Conservation (phyloP, 176 grass and related monocot genomes). For the Zoysia japonica region DNA sequence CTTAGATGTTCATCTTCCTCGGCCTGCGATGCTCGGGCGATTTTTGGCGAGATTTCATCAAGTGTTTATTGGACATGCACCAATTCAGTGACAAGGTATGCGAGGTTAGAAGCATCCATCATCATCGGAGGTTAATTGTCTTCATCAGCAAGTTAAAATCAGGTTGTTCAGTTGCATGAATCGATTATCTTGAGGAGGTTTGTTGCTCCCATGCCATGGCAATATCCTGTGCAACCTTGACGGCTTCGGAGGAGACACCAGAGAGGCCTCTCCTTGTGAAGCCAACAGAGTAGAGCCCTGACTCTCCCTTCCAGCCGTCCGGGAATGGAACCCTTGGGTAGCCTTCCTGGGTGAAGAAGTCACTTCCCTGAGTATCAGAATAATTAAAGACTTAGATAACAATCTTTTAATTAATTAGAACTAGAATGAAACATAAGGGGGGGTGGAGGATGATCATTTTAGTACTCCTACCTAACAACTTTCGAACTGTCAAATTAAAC, state of each 20-base stretch:
- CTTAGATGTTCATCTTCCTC: background rate
- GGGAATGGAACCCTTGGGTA: conserved; percentile 58
- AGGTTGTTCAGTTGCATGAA: background rate
- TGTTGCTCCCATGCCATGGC: conserved; percentile 62
- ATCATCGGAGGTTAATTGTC: conserved; percentile 12
- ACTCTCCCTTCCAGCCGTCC: conserved; percentile 54
- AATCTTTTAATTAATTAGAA: background rate
- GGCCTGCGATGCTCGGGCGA: background rate
- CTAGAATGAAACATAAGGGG: background rate
- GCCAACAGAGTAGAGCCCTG: conserved; percentile 73
- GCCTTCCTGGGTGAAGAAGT: conserved; percentile 49
- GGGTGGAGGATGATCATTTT: background rate
- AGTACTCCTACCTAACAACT: conserved; percentile 42
- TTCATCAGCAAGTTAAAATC: background rate
- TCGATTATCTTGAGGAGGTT: conserved; percentile 34
- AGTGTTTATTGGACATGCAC: conserved; percentile 20
- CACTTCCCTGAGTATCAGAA: conserved; percentile 40
- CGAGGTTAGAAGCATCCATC: conserved; percentile 17
- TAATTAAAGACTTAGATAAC: background rate
- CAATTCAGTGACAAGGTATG: background rate
- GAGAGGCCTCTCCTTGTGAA: conserved; percentile 77
- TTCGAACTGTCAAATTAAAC: conserved; percentile 48
- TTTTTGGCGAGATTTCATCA: conserved; percentile 3
- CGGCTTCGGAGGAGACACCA: conserved; percentile 68
- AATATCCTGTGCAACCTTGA: conserved; percentile 66